Conservation (phyloP, 2,329 filamentous ascomycete genomes). For the Bipolaris cookei region DNA sequence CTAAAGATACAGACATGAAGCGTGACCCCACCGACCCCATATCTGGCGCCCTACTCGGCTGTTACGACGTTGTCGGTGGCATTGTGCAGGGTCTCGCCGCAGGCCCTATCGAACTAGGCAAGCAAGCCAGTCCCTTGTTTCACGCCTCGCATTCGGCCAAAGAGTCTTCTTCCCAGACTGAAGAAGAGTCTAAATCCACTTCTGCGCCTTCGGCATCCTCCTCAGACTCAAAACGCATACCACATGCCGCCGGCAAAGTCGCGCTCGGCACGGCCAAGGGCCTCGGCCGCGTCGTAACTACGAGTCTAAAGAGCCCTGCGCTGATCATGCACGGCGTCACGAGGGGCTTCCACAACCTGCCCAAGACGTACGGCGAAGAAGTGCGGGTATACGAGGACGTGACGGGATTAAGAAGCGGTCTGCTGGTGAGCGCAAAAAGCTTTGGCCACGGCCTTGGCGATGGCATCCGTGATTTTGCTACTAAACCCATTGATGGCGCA, state of each 20-base stretch:
- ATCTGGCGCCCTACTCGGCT: constrained; percentile 26
- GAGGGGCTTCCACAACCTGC: constrained; percentile 84
- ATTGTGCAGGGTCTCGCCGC: constrained; percentile 29
- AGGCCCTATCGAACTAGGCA: constrained; percentile 29
- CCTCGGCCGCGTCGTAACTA: constrained; percentile 70
- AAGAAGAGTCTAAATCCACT: neutral
- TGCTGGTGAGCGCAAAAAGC: constrained; percentile 77
- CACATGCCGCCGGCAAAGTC: constrained; percentile 52
- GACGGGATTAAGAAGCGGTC: constrained; percentile 73
- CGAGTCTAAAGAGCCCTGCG: constrained; percentile 76
- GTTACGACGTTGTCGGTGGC: constrained; percentile 33
- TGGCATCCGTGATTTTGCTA: constrained; percentile 78
- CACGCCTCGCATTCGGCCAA: neutral
- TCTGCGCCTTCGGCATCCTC: neutral
- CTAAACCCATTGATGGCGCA: constrained; percentile 72
- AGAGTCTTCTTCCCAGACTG: neutral
- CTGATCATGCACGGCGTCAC: constrained; percentile 80
- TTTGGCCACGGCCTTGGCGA: constrained; percentile 78
- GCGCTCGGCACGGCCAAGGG: constrained; percentile 69
- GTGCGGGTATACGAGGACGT: constrained; percentile 77
- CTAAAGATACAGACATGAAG: constrained; percentile 18
- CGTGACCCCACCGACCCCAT: constrained; percentile 36
- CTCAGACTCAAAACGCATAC: constrained; percentile 1
- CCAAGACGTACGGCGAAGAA: constrained; percentile 81
- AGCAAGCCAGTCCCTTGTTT: constrained; percentile 19